These are phyloP conservation scores for Pseudogymnoascus sp. DNA, from an alignment of 2,329 filamentous ascomycete species.

Conservation along the genomic window DNA sequence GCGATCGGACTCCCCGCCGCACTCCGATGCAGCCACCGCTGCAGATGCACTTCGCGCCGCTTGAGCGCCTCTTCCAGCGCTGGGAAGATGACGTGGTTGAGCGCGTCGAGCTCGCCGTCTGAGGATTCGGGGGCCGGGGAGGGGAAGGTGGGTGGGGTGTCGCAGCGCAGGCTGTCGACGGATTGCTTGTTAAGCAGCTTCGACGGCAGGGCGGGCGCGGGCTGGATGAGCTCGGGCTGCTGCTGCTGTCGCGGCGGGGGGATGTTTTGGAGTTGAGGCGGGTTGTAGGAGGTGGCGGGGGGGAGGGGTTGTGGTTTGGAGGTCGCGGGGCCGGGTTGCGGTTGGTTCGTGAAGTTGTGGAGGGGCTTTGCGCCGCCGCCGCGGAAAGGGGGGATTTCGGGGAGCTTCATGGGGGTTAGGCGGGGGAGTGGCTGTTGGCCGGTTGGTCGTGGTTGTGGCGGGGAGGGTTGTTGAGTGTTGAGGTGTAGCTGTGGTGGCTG, in stretches of 20 bases:
- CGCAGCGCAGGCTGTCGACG: conserved; percentile 20
- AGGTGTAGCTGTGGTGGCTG: conserved; percentile 17
- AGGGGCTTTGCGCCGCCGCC: conserved; percentile 21
- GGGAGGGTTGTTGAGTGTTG: conserved; percentile 18
- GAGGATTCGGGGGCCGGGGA: conserved; percentile 47
- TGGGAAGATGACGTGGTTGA: conserved; percentile 86
- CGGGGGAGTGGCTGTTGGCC: conserved; percentile 29
- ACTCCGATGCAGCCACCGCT: conserved; percentile 35
- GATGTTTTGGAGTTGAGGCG: conserved; percentile 22
- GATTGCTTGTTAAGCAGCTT: conserved; percentile 26
- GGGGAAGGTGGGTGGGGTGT: conserved; percentile 44
- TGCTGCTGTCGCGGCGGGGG: conserved; percentile 9
- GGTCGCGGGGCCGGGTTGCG: conserved; percentile 14
- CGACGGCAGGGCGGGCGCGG: conserved; percentile 25
- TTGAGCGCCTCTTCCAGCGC: conserved; percentile 86
- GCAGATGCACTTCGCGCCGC: conserved; percentile 58
- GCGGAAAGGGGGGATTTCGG: conserved; percentile 30
- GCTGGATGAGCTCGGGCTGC: conserved; percentile 22
- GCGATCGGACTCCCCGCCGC: conserved; percentile 34
- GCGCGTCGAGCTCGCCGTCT: conserved; percentile 68
- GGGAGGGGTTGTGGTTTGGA: conserved; percentile 22
- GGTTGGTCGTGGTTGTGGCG: conserved; percentile 20
- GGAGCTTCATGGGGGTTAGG: conserved; percentile 28
- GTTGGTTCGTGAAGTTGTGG: conserved; percentile 25
- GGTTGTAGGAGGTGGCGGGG: conserved; percentile 12